A percentile compares a stretch with the other conserved stretches of the same genome.
Evolutionary conservation across 2,329 filamentous ascomycete species (phyloP).

Genomic region (Sporothrix globosa): DNA sequence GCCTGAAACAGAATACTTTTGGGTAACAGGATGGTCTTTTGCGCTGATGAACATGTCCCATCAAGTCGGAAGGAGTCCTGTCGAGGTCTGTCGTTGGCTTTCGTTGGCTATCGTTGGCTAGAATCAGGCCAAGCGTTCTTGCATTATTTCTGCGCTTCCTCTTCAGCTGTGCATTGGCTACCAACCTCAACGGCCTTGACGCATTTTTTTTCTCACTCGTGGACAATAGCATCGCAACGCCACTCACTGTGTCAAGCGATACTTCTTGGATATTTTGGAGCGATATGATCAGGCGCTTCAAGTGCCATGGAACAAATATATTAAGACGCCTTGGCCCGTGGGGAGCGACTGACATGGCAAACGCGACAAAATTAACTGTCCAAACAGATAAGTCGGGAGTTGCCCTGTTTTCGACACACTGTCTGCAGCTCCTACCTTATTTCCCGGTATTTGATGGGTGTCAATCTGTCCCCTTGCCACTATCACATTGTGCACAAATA

Average conservation of each 20-base stretch:
- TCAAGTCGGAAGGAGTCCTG: conserved; percentile 1
- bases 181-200: too few relatives aligned
- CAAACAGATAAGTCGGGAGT: not conserved
- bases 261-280: not conserved
- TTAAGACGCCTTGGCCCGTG: not conserved
- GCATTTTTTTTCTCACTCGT: too few relatives aligned
- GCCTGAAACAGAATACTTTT: conserved; percentile 12
- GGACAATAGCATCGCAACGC: not conserved
- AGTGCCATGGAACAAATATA: conserved; percentile 13
- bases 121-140: not conserved
- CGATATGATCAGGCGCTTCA: not conserved
- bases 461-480: not conserved
- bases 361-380: not conserved
- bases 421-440: conserved; percentile 6
- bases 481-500: not conserved
- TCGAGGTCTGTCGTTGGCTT: not conserved
- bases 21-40: not conserved
- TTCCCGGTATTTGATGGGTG: conserved; percentile 16
- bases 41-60: conserved; percentile 13
- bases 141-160: not conserved
- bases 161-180: not conserved
- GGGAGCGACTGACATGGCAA: not conserved
- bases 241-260: not conserved
- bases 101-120: conserved; percentile 4
- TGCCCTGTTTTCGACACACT: conserved; percentile 11